Evolutionary conservation across 1,284 basidiomycete genomes (phyloP), one percentile per base, ranked within the genome.

Genomic region (Fomitopsis pinicola): DNA sequence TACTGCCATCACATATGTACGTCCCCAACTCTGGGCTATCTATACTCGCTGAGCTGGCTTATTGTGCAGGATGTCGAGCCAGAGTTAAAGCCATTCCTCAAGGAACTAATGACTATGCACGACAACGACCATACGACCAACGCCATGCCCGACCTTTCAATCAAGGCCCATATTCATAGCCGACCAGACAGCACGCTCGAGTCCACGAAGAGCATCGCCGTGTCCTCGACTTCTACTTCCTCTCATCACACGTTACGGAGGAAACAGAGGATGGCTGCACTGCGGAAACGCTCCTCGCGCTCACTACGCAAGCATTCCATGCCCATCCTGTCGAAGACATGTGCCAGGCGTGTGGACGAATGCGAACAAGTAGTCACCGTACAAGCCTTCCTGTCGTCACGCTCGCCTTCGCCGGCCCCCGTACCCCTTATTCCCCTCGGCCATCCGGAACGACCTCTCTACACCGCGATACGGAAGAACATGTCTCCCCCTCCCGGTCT

Each of bases 381-480:
- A 14, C 53, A 48, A 28, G n/a, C 36, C 15, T 28, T 48, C 14
- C 22, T 40, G 35, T 42, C 44, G 10, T 54, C 52, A 5, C 35
- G 52, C 14, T 48, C 57, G 10, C 42, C 46, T 19, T 33, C 46
- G 44, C 42, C 53, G 36, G 19, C 62, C 14, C 9, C 55, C 17
- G 26, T 54, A 7, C 30, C 45, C 33, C 54, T 22, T 40, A 42
- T 67, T 44, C 65, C 66, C 48, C 67, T 64, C 19, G 71, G 62
- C 14, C 63, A 62, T 55, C 72, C 70, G 22, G 69, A 71, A 40
- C 77, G 85, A n/a, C 85, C 85, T 9, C 82, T 85, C 62, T 87
- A 87, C 69, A 80, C 82, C 30, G 86, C 82, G 55, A 88, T 88
- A 58, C 81, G 86, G 57, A 81, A 81, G 68, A 79, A 83, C 66